Conservation (phyloP, 164 flowering plant genomes). For the Tetrastigma voinierianum region DNA sequence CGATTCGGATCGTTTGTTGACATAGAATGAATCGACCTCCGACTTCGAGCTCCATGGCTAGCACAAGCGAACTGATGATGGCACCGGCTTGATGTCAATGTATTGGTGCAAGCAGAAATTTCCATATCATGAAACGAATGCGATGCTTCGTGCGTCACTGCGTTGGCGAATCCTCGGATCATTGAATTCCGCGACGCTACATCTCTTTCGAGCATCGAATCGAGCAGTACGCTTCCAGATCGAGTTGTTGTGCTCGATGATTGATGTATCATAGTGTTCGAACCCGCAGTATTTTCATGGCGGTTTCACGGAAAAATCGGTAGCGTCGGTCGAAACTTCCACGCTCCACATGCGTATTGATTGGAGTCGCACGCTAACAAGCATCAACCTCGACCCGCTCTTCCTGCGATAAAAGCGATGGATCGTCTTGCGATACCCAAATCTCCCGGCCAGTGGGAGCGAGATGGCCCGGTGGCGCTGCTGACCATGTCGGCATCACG, state of each 20-base stretch:
- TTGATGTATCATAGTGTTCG: constrained; percentile 36
- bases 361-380: constrained; percentile 20
- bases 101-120: constrained; percentile 17
- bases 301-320: constrained; percentile 9
- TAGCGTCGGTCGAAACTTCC: constrained; percentile 22
- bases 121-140: constrained; percentile 28
- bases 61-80: constrained; percentile 31
- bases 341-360: constrained; percentile 27
- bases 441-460: constrained; percentile 18
- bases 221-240: constrained; percentile 17
- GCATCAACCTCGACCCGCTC: constrained; percentile 24
- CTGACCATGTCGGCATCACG: constrained; percentile 22
- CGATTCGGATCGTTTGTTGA: constrained; percentile 25
- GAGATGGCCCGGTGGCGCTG: constrained; percentile 20
- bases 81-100: constrained; percentile 21
- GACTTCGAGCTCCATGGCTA: constrained; percentile 26
- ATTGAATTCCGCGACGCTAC: constrained; percentile 31
- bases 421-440: constrained; percentile 11
- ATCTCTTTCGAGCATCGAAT: constrained; percentile 15
- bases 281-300: constrained; percentile 24
- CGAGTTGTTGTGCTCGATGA: constrained; percentile 12
- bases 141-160: constrained; percentile 17
- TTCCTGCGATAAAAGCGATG: constrained; percentile 36
- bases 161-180: constrained; percentile 22
- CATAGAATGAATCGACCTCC: constrained; percentile 28